Evolutionary conservation across 805 yeast genomes (phyloP).

Genomic region (Kodamaea restingae): DNA sequence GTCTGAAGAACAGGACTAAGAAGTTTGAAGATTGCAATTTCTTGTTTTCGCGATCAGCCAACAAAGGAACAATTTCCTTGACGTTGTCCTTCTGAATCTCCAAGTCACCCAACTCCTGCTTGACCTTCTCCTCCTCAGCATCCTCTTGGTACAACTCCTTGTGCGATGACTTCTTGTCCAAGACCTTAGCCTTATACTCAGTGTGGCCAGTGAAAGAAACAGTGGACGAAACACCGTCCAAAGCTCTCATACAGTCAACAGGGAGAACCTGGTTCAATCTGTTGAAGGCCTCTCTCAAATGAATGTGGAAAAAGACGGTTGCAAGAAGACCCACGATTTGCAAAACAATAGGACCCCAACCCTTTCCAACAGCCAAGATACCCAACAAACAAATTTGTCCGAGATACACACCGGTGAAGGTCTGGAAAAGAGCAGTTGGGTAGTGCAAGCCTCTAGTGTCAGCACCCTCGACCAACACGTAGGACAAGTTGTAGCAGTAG

Average conservation of each 20-base stretch:
- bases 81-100: conserved; percentile 11
- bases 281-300: conserved; percentile 63
- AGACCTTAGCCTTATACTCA: conserved; percentile 32
- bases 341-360: conserved; percentile 90
- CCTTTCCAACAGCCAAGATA: conserved; percentile 81
- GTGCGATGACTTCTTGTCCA: conserved; percentile 14
- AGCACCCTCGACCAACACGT: conserved; percentile 60
- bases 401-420: conserved; percentile 80
- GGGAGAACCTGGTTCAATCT: conserved; percentile 58
- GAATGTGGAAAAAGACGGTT: conserved; percentile 67
- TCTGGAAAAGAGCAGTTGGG: conserved; percentile 85
- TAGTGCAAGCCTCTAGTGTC: conserved; percentile 81
- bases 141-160: conserved; percentile 5
- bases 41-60: conserved; percentile 64
- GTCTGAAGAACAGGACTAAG: conserved; percentile 50
- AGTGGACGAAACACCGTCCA: conserved; percentile 66
- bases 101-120: conserved; percentile 17
- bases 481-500: conserved; percentile 71
- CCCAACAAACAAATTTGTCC: conserved; percentile 87
- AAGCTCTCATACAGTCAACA: conserved; percentile 68
- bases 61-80: conserved; percentile 46
- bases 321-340: conserved; percentile 61
- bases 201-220: conserved; percentile 44
- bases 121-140: conserved; percentile 13
- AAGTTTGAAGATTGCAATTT: conserved; percentile 34